Evolutionary conservation across 1,284 basidiomycete genomes (phyloP).

Genomic region (Irpex sp.): DNA sequence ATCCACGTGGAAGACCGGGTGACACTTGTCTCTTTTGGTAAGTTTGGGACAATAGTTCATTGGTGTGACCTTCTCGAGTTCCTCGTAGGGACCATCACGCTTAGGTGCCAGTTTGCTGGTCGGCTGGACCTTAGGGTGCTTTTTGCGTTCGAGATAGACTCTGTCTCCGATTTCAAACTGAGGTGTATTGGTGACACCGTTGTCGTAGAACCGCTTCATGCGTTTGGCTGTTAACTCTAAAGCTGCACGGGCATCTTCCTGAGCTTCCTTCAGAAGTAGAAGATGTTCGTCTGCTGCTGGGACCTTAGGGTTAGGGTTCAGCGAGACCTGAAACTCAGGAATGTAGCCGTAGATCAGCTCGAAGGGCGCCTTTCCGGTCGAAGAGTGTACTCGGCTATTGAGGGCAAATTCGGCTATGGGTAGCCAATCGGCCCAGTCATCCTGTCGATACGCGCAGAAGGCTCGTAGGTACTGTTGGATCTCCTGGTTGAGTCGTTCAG

Average conservation of each 20-base stretch:
- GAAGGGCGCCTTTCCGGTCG: conserved; percentile 27
- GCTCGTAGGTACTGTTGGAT: conserved; percentile 23
- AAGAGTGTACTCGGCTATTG: conserved; percentile 20
- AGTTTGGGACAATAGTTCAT: neutral
- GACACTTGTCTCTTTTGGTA: neutral
- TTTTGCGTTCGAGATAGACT: neutral
- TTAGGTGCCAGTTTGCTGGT: neutral
- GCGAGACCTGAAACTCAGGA: neutral
- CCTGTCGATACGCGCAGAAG: conserved; percentile 17
- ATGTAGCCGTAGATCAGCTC: neutral
- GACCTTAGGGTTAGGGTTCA: neutral
- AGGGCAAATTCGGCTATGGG: conserved; percentile 25
- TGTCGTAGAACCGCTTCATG: neutral
- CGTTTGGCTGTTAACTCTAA: neutral
- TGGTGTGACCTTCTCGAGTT: neutral
- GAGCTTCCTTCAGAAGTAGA: neutral
- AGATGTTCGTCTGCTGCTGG: neutral
- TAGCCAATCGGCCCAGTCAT: conserved; percentile 13
- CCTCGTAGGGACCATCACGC: neutral
- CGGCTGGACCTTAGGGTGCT: neutral
- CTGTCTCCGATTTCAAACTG: neutral
- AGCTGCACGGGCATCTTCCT: neutral
- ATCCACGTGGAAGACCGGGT: neutral
- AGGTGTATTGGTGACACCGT: neutral
- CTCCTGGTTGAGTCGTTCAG: conserved; percentile 28